phyloP scores from a whole-genome alignment of 2,329 filamentous ascomycete species.

The Fusarium chaquense region DNA sequence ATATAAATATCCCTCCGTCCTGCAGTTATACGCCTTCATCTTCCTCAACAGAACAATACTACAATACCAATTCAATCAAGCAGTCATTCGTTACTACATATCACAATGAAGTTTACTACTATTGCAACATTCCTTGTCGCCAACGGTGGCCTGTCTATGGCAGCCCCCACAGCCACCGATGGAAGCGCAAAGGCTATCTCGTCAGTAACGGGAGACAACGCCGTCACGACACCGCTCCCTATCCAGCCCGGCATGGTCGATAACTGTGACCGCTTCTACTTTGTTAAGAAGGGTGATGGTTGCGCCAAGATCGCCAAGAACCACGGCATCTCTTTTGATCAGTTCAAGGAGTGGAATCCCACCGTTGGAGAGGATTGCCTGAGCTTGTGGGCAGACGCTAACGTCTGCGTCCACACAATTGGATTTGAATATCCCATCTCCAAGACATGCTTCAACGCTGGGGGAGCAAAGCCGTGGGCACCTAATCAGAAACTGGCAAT shows the following conservation, averaged over 20 bases:
- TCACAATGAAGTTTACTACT: conserved; percentile 10
- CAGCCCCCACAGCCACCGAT: not conserved
- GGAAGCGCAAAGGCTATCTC: not conserved
- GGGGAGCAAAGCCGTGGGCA: not conserved
- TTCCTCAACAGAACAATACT: not conserved
- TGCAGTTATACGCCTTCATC: not conserved
- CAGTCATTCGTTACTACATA: not conserved
- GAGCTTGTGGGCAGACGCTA: conserved; percentile 9
- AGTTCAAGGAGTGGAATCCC: conserved; percentile 13
- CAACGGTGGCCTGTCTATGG: not conserved
- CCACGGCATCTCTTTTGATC: conserved; percentile 1
- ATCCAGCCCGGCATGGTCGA: conserved; percentile 22
- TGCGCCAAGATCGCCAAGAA: not conserved
- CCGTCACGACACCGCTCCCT: conserved; percentile 14
- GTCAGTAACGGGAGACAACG: conserved; percentile 6
- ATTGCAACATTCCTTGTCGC: not conserved
- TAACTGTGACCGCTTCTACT: conserved; percentile 16
- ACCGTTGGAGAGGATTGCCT: not conserved
- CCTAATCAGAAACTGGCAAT: conserved; percentile 10
- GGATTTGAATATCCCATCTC: conserved; percentile 4
- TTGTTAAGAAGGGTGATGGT: not conserved
- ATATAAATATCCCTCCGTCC: not conserved
- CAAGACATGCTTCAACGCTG: not conserved
- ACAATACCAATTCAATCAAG: not conserved
- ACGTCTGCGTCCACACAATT: conserved; percentile 13